Evolutionary conservation across 805 yeast genomes (phyloP), one percentile per base, ranked within the genome.

Genomic region (Pichia manshurica): DNA sequence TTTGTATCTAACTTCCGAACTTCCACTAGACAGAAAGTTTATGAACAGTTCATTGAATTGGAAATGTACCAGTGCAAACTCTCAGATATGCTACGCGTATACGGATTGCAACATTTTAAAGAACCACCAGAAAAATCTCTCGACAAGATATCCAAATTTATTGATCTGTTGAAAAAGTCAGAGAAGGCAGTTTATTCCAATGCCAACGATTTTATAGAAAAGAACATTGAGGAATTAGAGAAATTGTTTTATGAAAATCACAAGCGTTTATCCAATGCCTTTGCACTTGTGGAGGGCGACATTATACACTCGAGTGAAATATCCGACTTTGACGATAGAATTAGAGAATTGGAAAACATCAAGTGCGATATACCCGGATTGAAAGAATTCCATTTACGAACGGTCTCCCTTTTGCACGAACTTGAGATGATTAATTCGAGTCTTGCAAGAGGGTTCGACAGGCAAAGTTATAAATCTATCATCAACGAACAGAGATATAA

Each of bases 311-410:
- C 36, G 10, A 37, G 15, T 19, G 12, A 16, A 6, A 44, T 44
- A n/a, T 7, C 3, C 17, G 34, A 41, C 21, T 17, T 41, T 3
- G 42, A 45, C 19, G 33, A 36, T 6, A 16, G 31, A 15, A 39
- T 40, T 6, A 63, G 68, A 50, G 59, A 56, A 19, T 56, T 64
- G 41, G 68, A 69, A 48, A 66, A 64, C 31, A 60, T 73, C 12
- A 62, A 69, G 2, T 53, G 55, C 15, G 53, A 71, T 17, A 53
- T 66, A 39, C 66, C 61, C n/a, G 66, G 66, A 42, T 53, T 74
- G 29, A 58, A 58, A 38, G 67, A 71, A 1, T 49, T 73, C 28
- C 45, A 42, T 25, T 42, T 42, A 7, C 3, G 40, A 16, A 34
- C 45, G 16, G 34, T 41, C 2, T 19, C 15, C 9, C 13, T 51